phyloP scores from a whole-genome alignment of 1,139 yeast species.

The Geotrichum fermentans region DNA sequence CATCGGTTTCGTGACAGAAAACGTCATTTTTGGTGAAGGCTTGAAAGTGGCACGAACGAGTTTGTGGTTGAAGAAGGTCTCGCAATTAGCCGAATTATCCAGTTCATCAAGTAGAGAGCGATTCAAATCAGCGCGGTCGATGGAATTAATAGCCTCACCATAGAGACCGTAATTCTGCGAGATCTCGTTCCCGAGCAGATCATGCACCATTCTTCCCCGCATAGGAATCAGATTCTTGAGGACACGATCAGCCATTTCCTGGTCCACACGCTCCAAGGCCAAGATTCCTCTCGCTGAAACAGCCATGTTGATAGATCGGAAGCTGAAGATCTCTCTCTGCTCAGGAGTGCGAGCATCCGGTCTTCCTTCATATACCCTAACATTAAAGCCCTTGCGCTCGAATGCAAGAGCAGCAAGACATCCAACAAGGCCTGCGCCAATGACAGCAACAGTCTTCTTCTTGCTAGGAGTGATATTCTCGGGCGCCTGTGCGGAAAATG shows the following conservation, averaged over 20 bases:
- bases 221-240: slow-evolving; percentile 68
- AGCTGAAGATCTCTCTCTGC: slow-evolving; percentile 27
- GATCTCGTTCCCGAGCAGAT: slow-evolving; percentile 55
- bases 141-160: slow-evolving; percentile 82
- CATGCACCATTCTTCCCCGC: slow-evolving; percentile 88
- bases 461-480: background rate
- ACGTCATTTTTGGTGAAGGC: slow-evolving; percentile 16
- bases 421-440: slow-evolving; percentile 82
- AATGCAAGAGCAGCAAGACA: slow-evolving; percentile 80
- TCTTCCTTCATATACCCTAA: slow-evolving; percentile 61
- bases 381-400: slow-evolving; percentile 66
- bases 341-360: slow-evolving; percentile 38
- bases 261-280: slow-evolving; percentile 61
- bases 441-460: slow-evolving; percentile 31
- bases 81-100: slow-evolving; percentile 43
- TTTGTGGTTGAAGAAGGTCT: slow-evolving; percentile 55
- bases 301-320: slow-evolving; percentile 73
- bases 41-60: slow-evolving; percentile 36
- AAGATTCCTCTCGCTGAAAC: slow-evolving; percentile 77
- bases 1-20: slow-evolving; percentile 16
- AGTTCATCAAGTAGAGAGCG: slow-evolving; percentile 60
- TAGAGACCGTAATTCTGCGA: slow-evolving; percentile 76
- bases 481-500: background rate
- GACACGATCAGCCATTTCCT: slow-evolving; percentile 51
- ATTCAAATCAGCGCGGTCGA: slow-evolving; percentile 70